A percentile compares a stretch with the other conserved stretches of the same genome.
These are phyloP conservation scores for Obelidium mucronatum DNA, from an alignment of 192 early-diverging fungal species.

Conservation along the genomic window DNA sequence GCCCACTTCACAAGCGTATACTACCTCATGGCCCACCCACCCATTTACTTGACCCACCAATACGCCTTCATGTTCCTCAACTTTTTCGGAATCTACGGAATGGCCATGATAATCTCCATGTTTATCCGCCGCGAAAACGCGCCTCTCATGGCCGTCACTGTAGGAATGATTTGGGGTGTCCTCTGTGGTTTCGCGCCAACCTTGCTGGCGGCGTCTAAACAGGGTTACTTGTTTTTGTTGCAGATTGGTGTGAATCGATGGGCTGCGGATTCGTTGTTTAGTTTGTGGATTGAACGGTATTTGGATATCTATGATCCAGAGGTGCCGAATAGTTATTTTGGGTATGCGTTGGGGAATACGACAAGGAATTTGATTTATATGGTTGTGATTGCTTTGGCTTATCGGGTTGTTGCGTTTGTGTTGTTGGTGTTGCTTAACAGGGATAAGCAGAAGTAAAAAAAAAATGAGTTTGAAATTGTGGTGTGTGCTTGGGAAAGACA, in stretches of 20 bases:
- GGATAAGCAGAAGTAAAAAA: constrained; percentile 44
- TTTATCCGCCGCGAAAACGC: constrained; percentile 46
- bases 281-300: constrained; percentile 5
- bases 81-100: constrained; percentile 53
- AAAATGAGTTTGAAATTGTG: neutral
- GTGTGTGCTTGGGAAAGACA: neutral
- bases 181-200: constrained; percentile 56
- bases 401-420: constrained; percentile 10
- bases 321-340: neutral
- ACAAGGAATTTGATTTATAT: constrained; percentile 11
- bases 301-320: neutral
- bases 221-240: constrained; percentile 38
- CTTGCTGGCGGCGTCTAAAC: constrained; percentile 32
- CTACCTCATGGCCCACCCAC: constrained; percentile 41
- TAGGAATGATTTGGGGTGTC: constrained; percentile 40
- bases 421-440: constrained; percentile 39
- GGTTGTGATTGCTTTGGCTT: neutral
- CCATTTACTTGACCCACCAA: constrained; percentile 12
- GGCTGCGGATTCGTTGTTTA: constrained; percentile 42
- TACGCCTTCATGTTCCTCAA: constrained; percentile 43
- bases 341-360: constrained; percentile 15
- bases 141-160: constrained; percentile 36
- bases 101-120: constrained; percentile 43
- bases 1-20: constrained; percentile 47
- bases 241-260: constrained; percentile 43